Evolutionary conservation across 495 filamentous ascomycete genomes (phyloP).

Genomic region (Staphylotrichum longicolle): DNA sequence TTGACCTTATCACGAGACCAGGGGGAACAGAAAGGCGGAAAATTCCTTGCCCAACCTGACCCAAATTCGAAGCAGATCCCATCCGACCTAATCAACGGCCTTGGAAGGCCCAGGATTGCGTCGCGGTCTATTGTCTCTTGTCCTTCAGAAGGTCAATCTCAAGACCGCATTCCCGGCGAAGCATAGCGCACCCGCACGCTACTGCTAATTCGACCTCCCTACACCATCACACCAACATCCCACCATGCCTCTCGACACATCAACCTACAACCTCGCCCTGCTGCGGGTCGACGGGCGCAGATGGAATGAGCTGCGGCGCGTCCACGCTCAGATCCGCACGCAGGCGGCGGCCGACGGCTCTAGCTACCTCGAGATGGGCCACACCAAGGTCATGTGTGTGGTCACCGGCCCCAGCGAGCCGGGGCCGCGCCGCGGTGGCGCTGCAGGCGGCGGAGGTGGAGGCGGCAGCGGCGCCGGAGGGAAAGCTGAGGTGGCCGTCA

Average conservation of each 20-base stretch:
- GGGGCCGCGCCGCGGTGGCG: constrained; percentile 38
- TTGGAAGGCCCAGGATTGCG: neutral
- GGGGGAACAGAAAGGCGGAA: neutral
- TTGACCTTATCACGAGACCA: neutral
- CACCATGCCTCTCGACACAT: constrained; percentile 85
- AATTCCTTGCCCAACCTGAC: too few species aligned
- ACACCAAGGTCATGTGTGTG: constrained; percentile 93
- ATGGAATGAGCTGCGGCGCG: constrained; percentile 94
- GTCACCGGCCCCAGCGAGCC: constrained; percentile 78
- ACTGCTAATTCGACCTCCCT: too few species aligned
- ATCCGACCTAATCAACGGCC: neutral
- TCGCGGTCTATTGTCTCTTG: neutral
- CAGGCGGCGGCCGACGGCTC: constrained; percentile 89
- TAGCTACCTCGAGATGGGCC: constrained; percentile 89
- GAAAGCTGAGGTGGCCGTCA: constrained; percentile 69
- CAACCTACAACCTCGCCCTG: constrained; percentile 77
- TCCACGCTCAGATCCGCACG: constrained; percentile 85
- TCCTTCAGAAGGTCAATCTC: neutral
- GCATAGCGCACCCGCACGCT: too few species aligned
- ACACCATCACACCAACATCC: neutral
- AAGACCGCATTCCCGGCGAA: too few species aligned
- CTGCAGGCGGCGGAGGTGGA: constrained; percentile 27
- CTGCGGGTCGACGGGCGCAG: constrained; percentile 91
- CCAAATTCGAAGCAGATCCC: constrained; percentile 5
- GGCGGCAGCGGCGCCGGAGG: constrained; percentile 44